Conservation (phyloP, 2,329 filamentous ascomycete genomes). For the Aureobasidium subglaciale region DNA sequence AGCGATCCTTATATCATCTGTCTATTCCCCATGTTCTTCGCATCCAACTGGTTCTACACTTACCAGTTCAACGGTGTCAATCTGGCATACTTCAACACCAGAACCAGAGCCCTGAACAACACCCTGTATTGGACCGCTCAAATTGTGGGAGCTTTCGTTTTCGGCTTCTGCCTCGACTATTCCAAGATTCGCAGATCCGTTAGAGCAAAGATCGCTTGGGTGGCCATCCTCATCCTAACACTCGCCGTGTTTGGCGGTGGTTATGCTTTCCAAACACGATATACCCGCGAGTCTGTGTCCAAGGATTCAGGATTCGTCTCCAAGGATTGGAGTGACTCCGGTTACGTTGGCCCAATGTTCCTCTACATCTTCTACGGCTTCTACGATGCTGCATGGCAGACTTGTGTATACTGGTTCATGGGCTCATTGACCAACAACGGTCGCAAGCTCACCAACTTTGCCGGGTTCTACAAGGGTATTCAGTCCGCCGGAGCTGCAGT, state of each 20-base stretch:
- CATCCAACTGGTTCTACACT: constrained; percentile 73
- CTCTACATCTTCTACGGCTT: constrained; percentile 87
- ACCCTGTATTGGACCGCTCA: constrained; percentile 74
- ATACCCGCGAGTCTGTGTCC: constrained; percentile 37
- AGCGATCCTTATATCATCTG: constrained; percentile 66
- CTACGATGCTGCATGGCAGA: constrained; percentile 87
- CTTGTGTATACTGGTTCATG: constrained; percentile 92
- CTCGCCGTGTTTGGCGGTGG: constrained; percentile 78
- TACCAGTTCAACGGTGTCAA: constrained; percentile 66
- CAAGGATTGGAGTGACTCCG: constrained; percentile 60
- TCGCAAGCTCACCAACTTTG: constrained; percentile 84
- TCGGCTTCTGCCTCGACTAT: constrained; percentile 65
- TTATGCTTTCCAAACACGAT: constrained; percentile 64
- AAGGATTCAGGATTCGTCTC: constrained; percentile 25
- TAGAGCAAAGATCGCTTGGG: constrained; percentile 60
- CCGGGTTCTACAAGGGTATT: constrained; percentile 84
- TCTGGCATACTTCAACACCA: constrained; percentile 61
- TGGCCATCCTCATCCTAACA: constrained; percentile 59
- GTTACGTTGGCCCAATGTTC: constrained; percentile 74
- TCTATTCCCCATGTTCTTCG: constrained; percentile 76
- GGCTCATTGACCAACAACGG: constrained; percentile 87
- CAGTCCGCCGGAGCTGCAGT: constrained; percentile 81
- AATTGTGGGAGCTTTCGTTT: constrained; percentile 66
- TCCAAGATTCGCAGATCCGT: constrained; percentile 51
- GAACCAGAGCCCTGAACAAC: constrained; percentile 69